These are phyloP conservation scores for Coniferiporia weirii DNA, from an alignment of 1,284 basidiomycete species.

Conservation along the genomic window DNA sequence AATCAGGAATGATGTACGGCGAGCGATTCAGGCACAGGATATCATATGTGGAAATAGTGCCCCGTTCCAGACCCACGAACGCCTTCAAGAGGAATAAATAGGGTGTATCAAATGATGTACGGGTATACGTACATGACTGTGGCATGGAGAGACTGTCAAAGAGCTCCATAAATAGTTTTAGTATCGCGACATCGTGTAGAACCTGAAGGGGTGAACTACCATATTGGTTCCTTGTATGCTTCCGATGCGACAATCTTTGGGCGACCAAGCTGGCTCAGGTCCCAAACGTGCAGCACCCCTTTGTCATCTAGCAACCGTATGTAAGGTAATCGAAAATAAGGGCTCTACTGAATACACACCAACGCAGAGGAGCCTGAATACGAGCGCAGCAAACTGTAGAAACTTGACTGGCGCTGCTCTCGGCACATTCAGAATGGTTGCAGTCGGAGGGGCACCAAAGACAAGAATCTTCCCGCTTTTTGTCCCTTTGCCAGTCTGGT, in stretches of 20 bases:
- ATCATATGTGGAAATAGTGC: slow-evolving; percentile 66
- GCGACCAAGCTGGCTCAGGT: slow-evolving; percentile 48
- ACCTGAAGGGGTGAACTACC: slow-evolving; percentile 30
- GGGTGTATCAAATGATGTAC: background rate
- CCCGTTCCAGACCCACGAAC: slow-evolving; percentile 54
- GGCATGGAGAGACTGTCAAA: slow-evolving; percentile 64
- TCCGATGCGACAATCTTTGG: slow-evolving; percentile 51
- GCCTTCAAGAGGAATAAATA: slow-evolving; percentile 35
- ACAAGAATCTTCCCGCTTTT: slow-evolving; percentile 51
- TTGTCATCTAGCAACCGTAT: slow-evolving; percentile 46
- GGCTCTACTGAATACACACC: slow-evolving; percentile 38
- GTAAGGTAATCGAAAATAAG: background rate
- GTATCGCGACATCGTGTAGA: slow-evolving; percentile 9
- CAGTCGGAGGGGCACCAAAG: slow-evolving; percentile 62
- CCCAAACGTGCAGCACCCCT: slow-evolving; percentile 64
- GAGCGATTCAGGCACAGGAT: slow-evolving; percentile 60
- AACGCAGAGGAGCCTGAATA: slow-evolving; percentile 56
- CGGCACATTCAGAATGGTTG: slow-evolving; percentile 46
- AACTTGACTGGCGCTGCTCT: slow-evolving; percentile 51
- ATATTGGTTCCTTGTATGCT: slow-evolving; percentile 45
- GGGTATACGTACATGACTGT: slow-evolving; percentile 54
- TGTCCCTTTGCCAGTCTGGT: slow-evolving; percentile 42
- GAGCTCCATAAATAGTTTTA: slow-evolving; percentile 35
- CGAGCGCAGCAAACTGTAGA: slow-evolving; percentile 55
- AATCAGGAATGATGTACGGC: slow-evolving; percentile 61